Conservation (phyloP, 2,329 filamentous ascomycete genomes). For the Neonectria neomacrospora region DNA sequence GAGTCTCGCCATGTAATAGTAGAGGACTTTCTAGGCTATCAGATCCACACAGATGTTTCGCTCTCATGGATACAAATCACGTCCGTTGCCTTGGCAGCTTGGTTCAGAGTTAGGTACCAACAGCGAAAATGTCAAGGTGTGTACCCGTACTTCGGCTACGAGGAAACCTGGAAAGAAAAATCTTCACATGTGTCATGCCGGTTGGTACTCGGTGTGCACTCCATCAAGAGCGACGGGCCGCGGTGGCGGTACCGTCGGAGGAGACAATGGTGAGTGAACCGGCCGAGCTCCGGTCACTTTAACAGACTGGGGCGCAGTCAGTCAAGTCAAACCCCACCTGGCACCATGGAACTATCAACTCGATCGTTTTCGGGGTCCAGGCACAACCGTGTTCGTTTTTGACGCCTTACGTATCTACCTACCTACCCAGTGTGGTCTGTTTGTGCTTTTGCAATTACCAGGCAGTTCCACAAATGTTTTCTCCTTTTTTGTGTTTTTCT, state of each 20-base stretch:
- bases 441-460: too few relatives aligned
- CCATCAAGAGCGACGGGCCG: conserved; percentile 15
- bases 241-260: conserved; percentile 27
- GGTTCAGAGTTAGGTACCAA: conserved; percentile 18
- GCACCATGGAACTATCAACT: conserved; percentile 1
- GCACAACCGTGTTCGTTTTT: background rate
- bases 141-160: conserved; percentile 1
- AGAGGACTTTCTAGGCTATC: conserved; percentile 11
- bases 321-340: conserved; percentile 11
- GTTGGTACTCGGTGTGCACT: conserved; percentile 8
- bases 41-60: conserved; percentile 17
- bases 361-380: conserved; percentile 1
- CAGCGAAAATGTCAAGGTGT: conserved; percentile 1
- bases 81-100: conserved; percentile 10
- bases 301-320: conserved; percentile 1
- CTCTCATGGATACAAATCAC: background rate
- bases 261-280: conserved; percentile 15
- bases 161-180: conserved; percentile 17
- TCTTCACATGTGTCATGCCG: conserved; percentile 26
- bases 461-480: too few relatives aligned
- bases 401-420: background rate
- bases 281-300: conserved; percentile 33
- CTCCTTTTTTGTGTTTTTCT: background rate
- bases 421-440: background rate
- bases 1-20: conserved; percentile 3